These are phyloP conservation scores for Calcarisporium arbuscula DNA, from an alignment of 2,329 filamentous ascomycete genomes.

Conservation along the genomic window DNA sequence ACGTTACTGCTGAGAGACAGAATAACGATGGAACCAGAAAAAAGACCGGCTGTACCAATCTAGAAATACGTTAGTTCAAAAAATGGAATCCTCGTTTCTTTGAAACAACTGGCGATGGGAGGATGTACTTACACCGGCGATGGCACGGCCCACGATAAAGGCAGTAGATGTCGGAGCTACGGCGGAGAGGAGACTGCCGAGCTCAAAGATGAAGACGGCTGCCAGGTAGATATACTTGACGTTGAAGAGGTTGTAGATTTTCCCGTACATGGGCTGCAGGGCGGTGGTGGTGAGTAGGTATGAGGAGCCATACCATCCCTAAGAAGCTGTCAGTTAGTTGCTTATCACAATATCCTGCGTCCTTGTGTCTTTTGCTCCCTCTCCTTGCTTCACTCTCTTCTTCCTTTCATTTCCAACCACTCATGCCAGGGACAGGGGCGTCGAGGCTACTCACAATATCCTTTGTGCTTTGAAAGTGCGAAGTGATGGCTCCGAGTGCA, in stretches of 20 bases:
- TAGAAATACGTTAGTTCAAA: conserved; percentile 15
- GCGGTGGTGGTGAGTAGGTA: conserved; percentile 44
- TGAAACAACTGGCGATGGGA: too few species aligned
- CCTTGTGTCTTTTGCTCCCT: too few species aligned
- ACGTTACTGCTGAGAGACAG: conserved; percentile 36
- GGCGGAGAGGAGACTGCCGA: conserved; percentile 38
- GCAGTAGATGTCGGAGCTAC: conserved; percentile 38
- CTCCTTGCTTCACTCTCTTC: neutral
- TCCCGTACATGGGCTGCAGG: conserved; percentile 44
- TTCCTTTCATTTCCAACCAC: conserved; percentile 1
- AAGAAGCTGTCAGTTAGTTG: neutral
- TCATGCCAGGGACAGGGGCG: conserved; percentile 11
- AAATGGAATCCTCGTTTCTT: too few species aligned
- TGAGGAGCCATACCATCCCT: conserved; percentile 44
- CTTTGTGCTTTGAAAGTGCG: conserved; percentile 34
- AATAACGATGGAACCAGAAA: conserved; percentile 44
- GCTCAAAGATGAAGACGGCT: conserved; percentile 36
- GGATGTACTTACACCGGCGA: conserved; percentile 33
- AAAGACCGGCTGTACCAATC: conserved; percentile 44
- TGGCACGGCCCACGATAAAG: conserved; percentile 46
- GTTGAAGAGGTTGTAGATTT: conserved; percentile 43
- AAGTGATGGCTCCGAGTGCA: conserved; percentile 45
- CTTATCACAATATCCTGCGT: too few species aligned
- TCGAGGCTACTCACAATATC: conserved; percentile 31
- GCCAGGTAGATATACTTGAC: conserved; percentile 39